These are phyloP conservation scores for Xylariaceae sp. DNA, from an alignment of 2,329 filamentous ascomycete genomes.

Conservation along the genomic window DNA sequence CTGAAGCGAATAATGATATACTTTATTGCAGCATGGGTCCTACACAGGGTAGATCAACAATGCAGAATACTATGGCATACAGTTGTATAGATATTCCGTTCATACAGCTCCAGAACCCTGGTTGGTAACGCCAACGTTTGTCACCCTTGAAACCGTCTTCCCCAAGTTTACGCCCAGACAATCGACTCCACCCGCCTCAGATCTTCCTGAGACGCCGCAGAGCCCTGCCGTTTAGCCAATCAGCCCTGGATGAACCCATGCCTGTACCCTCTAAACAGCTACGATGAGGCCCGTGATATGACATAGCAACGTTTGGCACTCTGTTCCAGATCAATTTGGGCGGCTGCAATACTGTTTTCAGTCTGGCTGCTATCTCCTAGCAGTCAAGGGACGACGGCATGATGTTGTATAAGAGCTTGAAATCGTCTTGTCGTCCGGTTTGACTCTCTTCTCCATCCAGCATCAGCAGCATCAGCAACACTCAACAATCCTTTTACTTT, in stretches of 20 bases:
- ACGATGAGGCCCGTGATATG: constrained; percentile 3
- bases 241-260: constrained; percentile 1
- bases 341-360: not conserved
- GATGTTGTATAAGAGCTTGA: constrained; percentile 19
- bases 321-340: constrained; percentile 2
- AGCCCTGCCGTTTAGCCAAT: constrained; percentile 1
- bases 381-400: not conserved
- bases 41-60: too few relatives aligned
- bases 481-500: constrained; percentile 11
- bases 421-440: constrained; percentile 1
- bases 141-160: constrained; percentile 15
- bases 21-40: too few relatives aligned
- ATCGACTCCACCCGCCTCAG: constrained; percentile 6
- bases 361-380: not conserved
- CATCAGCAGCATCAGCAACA: constrained; percentile 17
- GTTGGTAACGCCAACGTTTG: not conserved
- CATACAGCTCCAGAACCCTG: not conserved
- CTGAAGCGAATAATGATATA: too few relatives aligned
- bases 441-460: constrained; percentile 8
- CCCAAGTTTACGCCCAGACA: constrained; percentile 5
- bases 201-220: constrained; percentile 12
- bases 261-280: constrained; percentile 1
- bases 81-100: too few relatives aligned
- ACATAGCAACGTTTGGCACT: constrained; percentile 9
- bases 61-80: too few relatives aligned